phyloP scores from a whole-genome alignment of 73 alveolate species.

The Paramecium bursaria region DNA sequence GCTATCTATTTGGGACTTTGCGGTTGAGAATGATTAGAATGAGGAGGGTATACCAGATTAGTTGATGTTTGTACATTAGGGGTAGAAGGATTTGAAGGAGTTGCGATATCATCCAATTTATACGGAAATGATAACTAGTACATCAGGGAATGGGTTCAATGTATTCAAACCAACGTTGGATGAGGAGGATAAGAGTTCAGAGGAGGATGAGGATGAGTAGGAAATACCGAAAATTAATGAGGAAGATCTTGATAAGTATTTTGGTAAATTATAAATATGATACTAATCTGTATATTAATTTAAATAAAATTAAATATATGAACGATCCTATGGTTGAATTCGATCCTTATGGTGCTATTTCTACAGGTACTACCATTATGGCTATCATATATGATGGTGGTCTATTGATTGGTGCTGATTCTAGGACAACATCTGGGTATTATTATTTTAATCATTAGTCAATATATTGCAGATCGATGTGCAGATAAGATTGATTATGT shows the following conservation, averaged over 20 bases:
- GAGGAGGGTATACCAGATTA: constrained; percentile 85
- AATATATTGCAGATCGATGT: constrained; percentile 88
- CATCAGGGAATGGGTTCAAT: constrained; percentile 85
- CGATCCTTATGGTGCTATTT: too few species aligned
- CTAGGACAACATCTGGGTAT: constrained; percentile 85
- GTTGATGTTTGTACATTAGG: constrained; percentile 85
- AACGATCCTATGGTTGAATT: too few species aligned
- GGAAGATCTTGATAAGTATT: constrained; percentile 57
- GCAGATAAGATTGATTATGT: constrained; percentile 94
- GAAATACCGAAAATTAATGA: constrained; percentile 68
- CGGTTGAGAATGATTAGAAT: constrained; percentile 87
- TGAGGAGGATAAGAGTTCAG: constrained; percentile 80
- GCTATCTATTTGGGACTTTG: constrained; percentile 84
- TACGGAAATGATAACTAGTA: constrained; percentile 79
- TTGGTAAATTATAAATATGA: constrained; percentile 19
- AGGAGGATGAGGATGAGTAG: constrained; percentile 69
- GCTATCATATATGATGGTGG: constrained; percentile 91
- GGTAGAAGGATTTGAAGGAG: constrained; percentile 83
- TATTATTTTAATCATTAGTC: constrained; percentile 26
- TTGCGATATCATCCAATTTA: constrained; percentile 83
- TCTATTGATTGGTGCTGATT: constrained; percentile 90
- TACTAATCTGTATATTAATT: too few species aligned
- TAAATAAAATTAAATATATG: too few species aligned
- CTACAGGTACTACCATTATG: constrained; percentile 85
- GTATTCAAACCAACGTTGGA: constrained; percentile 82